phyloP scores from a whole-genome alignment of 805 yeast genomes.

The Teunomyces atbi region DNA sequence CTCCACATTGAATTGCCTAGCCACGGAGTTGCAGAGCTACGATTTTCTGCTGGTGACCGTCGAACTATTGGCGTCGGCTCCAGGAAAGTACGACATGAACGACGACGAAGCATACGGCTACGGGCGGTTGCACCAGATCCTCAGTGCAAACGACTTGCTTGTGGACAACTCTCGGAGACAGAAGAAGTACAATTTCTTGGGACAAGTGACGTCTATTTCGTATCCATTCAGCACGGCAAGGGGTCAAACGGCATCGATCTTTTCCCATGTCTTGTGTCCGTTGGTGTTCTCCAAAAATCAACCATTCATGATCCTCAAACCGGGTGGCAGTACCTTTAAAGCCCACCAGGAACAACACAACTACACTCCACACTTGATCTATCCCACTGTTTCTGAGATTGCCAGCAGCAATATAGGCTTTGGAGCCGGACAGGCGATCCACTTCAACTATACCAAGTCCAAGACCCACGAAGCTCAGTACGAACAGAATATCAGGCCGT shows the following conservation, averaged over 20 bases:
- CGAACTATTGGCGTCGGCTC: conserved; percentile 56
- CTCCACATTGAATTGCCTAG: conserved; percentile 22
- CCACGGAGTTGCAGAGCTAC: conserved; percentile 25
- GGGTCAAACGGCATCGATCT: conserved; percentile 36
- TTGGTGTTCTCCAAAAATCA: conserved; percentile 29
- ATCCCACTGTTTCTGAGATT: conserved; percentile 44
- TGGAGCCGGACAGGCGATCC: conserved; percentile 49
- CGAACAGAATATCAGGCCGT: conserved; percentile 37
- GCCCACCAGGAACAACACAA: conserved; percentile 23
- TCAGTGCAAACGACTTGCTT: conserved; percentile 33
- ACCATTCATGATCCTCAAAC: conserved; percentile 21
- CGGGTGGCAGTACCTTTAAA: conserved; percentile 22
- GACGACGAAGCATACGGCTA: conserved; percentile 43
- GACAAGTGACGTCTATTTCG: conserved; percentile 51
- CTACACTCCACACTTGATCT: conserved; percentile 38
- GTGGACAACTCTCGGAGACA: conserved; percentile 11
- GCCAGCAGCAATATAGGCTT: conserved; percentile 43
- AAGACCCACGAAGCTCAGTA: conserved; percentile 34
- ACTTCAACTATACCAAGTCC: conserved; percentile 36
- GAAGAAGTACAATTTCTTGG: conserved; percentile 29
- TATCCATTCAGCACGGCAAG: conserved; percentile 35
- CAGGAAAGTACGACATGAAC: conserved; percentile 35
- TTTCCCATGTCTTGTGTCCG: conserved; percentile 50
- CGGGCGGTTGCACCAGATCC: conserved; percentile 43
- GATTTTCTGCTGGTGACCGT: conserved; percentile 50